A percentile compares a stretch with the other conserved stretches of the same genome.
Conservation (phyloP, 73 alveolate species). For the Blepharisma stoltei region DNA sequence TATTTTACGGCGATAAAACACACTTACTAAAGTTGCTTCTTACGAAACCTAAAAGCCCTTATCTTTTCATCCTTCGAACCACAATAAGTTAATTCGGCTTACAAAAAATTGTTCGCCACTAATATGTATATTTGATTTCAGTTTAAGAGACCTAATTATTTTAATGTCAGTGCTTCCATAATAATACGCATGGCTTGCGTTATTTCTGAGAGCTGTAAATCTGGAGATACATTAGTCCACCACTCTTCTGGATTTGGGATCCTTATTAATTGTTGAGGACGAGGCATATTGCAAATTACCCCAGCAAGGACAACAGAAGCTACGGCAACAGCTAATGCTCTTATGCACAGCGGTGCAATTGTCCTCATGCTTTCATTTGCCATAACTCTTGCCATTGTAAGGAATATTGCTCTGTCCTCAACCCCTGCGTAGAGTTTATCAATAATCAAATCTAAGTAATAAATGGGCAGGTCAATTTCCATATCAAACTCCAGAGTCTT, state of each 20-base stretch:
- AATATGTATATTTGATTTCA: too few species aligned
- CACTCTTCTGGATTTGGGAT: neutral
- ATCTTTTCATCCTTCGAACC: too few species aligned
- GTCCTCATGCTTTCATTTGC: slow-evolving; percentile 29
- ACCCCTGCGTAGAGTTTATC: slow-evolving; percentile 5
- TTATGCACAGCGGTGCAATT: slow-evolving; percentile 28
- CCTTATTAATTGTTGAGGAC: neutral
- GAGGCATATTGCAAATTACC: slow-evolving; percentile 8
- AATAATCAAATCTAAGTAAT: neutral
- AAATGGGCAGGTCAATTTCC: slow-evolving; percentile 23
- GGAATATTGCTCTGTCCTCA: neutral
- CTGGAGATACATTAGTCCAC: slow-evolving; percentile 18
- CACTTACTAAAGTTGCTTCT: too few species aligned
- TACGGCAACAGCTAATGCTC: slow-evolving; percentile 22
- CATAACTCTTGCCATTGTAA: slow-evolving; percentile 19
- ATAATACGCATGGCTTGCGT: slow-evolving; percentile 22
- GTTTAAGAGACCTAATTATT: neutral
- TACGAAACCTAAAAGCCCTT: too few species aligned
- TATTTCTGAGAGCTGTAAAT: neutral
- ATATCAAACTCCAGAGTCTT: slow-evolving; percentile 27
- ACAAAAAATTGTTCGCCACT: too few species aligned
- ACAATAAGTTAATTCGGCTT: too few species aligned
- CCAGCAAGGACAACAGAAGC: slow-evolving; percentile 33
- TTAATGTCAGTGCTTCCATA: slow-evolving; percentile 26
- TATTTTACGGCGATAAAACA: too few species aligned